These are phyloP conservation scores for Plasmodium gonderi DNA, from an alignment of 169 alveolate genomes.

Conservation along the genomic window DNA sequence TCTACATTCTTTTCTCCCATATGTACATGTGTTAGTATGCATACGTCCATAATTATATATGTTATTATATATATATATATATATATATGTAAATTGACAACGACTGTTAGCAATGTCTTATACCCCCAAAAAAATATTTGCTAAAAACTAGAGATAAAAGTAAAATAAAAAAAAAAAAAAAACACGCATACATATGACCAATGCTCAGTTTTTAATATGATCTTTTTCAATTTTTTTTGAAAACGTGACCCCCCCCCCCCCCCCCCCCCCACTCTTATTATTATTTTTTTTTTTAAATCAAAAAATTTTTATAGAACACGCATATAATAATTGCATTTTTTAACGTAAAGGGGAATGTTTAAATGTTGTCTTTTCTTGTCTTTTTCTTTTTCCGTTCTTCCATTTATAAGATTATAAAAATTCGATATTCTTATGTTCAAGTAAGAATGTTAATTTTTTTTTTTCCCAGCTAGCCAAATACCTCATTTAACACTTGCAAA, in stretches of 20 bases:
- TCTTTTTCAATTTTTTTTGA: background rate
- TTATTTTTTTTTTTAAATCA: background rate
- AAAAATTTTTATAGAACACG: background rate
- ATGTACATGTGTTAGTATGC: background rate
- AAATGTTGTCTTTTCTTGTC: background rate
- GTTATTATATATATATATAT: background rate
- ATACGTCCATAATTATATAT: background rate
- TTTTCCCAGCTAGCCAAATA: slow-evolving; percentile 34
- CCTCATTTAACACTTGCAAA: background rate
- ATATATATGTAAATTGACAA: background rate
- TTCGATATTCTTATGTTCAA: background rate
- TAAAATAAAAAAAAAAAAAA: background rate
- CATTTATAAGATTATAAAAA: background rate
- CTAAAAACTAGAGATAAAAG: background rate
- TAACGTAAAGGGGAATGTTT: background rate
- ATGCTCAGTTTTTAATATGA: background rate
- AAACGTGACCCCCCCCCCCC: background rate
- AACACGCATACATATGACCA: background rate
- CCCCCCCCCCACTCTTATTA: too few species aligned
- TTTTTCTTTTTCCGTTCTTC: background rate
- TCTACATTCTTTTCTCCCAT: background rate
- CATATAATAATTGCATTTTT: background rate
- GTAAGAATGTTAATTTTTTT: slow-evolving; percentile 8
- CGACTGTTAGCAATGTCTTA: background rate
- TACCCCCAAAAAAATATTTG: background rate